Evolutionary conservation across 345 rosid species (phyloP).

Genomic region (Eucalyptus regnans): DNA sequence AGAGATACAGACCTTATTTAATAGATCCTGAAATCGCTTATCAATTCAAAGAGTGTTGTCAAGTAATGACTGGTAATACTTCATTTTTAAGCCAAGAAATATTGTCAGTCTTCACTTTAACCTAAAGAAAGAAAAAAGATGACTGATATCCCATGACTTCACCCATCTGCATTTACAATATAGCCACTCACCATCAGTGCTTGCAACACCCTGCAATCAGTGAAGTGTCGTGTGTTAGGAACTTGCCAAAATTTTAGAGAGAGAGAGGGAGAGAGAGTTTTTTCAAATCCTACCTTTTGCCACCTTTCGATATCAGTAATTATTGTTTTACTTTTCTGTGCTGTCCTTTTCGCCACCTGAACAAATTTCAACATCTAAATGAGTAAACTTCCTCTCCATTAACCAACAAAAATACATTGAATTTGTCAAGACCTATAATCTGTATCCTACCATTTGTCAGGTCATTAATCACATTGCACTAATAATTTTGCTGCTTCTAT

Average conservation of each 20-base stretch:
- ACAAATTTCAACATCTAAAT: not conserved
- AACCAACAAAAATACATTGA: not conserved
- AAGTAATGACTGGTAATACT: not conserved
- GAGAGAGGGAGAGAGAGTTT: not conserved
- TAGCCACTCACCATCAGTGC: slow-evolving; percentile 70
- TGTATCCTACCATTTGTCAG: not conserved
- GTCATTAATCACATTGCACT: not conserved
- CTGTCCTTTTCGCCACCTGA: slow-evolving; percentile 87
- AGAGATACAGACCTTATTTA: not conserved
- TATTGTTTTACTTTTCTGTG: slow-evolving; percentile 78
- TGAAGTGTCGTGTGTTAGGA: not conserved
- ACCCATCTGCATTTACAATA: not conserved
- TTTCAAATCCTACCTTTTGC: slow-evolving; percentile 62
- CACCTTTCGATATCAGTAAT: slow-evolving; percentile 89
- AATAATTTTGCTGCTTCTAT: not conserved
- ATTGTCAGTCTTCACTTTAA: not conserved
- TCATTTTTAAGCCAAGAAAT: not conserved
- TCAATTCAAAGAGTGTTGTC: not conserved
- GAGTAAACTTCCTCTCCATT: not conserved
- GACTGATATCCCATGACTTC: not conserved
- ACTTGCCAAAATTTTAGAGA: not conserved
- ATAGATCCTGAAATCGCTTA: not conserved
- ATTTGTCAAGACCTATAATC: not conserved
- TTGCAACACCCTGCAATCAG: slow-evolving; percentile 86
- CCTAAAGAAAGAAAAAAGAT: not conserved